Percentiles rank a stretch among this genome's conserved stretches.
Evolutionary conservation across 257 asterid genomes (phyloP).

Genomic region (Solanum tacnaense): DNA sequence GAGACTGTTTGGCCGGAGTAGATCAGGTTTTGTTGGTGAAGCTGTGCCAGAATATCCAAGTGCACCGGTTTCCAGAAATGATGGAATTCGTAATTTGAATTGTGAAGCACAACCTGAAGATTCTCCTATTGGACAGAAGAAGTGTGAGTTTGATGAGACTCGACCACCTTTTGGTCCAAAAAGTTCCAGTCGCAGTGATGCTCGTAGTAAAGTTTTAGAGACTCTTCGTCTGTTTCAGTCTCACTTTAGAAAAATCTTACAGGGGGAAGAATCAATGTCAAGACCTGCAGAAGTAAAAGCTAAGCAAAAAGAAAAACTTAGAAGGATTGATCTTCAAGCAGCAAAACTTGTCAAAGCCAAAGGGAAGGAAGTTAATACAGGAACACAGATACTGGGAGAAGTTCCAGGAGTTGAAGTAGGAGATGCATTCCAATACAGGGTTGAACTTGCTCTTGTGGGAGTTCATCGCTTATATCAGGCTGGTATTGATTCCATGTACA

Average conservation of each 20-base stretch:
- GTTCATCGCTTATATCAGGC: constrained; percentile 64
- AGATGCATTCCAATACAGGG: constrained; percentile 80
- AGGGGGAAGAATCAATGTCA: constrained; percentile 53
- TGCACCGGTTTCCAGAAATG: constrained; percentile 10
- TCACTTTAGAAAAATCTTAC: constrained; percentile 64
- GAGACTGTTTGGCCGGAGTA: neutral
- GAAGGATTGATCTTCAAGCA: constrained; percentile 56
- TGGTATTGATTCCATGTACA: constrained; percentile 53
- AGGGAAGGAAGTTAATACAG: constrained; percentile 45
- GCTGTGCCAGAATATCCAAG: constrained; percentile 9
- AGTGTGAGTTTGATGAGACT: constrained; percentile 16
- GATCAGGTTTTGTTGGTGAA: constrained; percentile 10
- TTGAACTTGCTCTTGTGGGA: constrained; percentile 73
- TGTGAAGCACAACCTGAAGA: constrained; percentile 7
- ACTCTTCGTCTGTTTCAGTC: constrained; percentile 54
- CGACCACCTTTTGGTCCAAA: constrained; percentile 55
- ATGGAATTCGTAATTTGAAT: constrained; percentile 2
- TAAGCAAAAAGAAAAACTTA: constrained; percentile 5
- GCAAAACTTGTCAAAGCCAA: constrained; percentile 29
- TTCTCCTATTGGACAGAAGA: constrained; percentile 11
- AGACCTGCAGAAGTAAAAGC: constrained; percentile 23
- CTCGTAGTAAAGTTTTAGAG: constrained; percentile 66
- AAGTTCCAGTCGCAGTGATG: constrained; percentile 41
- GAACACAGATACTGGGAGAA: constrained; percentile 25
- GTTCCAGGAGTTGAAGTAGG: constrained; percentile 70